phyloP scores from a whole-genome alignment of 257 asterid genomes.

The Henckelia pumila region DNA sequence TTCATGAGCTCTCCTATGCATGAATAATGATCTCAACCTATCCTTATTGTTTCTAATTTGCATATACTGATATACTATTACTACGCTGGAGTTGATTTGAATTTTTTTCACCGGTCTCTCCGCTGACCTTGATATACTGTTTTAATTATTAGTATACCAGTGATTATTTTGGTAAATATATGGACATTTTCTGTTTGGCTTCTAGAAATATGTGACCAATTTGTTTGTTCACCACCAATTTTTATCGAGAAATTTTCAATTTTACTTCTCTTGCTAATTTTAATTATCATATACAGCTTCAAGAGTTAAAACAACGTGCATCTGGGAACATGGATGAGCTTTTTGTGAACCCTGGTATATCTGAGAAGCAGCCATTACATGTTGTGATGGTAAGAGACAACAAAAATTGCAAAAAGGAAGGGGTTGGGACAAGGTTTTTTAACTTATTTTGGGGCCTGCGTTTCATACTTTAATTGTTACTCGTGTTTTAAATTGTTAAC shows the following conservation, averaged over 20 bases:
- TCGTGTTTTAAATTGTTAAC: conserved; percentile 6
- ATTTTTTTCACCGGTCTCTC: too few species aligned
- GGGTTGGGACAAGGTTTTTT: conserved; percentile 4
- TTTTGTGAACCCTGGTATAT: conserved; percentile 75
- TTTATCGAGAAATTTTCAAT: background rate
- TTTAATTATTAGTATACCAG: too few species aligned
- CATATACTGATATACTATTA: too few species aligned
- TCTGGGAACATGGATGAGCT: conserved; percentile 74
- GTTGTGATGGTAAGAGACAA: conserved; percentile 79
- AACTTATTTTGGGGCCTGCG: conserved; percentile 10
- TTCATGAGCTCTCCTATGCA: too few species aligned
- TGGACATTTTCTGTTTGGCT: background rate
- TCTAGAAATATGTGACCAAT: background rate
- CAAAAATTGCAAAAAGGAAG: conserved; percentile 2
- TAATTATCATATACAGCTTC: conserved; percentile 54
- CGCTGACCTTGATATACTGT: too few species aligned
- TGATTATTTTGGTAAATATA: too few species aligned
- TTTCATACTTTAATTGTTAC: conserved; percentile 15
- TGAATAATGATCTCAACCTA: too few species aligned
- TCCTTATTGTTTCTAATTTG: too few species aligned
- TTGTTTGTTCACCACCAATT: background rate
- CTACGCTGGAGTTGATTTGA: too few species aligned
- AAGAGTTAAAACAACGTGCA: conserved; percentile 89
- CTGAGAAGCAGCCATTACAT: conserved; percentile 87
- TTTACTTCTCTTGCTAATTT: conserved; percentile 27